Base-by-base conservation (phyloP, 306 rosid species). In the Cucurbita ficifolia region DNA sequence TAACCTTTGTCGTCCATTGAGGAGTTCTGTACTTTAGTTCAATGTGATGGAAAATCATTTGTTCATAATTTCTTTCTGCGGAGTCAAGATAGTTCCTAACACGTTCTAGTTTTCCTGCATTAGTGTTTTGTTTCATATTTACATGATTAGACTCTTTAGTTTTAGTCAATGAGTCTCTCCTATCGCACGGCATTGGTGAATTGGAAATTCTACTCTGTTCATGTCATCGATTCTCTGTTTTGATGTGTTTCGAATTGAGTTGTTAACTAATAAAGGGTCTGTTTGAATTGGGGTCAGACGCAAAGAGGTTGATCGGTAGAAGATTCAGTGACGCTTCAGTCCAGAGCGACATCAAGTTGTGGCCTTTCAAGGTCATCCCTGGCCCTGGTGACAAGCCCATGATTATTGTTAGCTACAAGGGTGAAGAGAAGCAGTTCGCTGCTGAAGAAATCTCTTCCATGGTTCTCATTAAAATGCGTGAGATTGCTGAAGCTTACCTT, bases 401-500 rank as follows among this genome's bases (percentile, higher is more conserved):
- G 88, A 87, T 87, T 38, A 74, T 36, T 0, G 92, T 87, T 52
- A 61, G 24, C 76, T 85, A 87, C 77, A 87, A 87, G 84, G 92
- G 92, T 7, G 92, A 87, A 38, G 89, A 87, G n/a, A 87, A 87
- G 81, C 80, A 76, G 21, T 87, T 87, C 19, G 87, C 87, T 0
- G 89, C 92, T 0, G 92, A 87, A 63, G 92, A 87, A 61, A 87
- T 87, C 39, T 86, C 90, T 10, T 86, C 90, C 13, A 86, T 86
- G 90, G 90, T 87, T 16, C 89, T 87, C 5, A 83, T 82, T 16
- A 87, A 87, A 75, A 87, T 87, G 92, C 92, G 92, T 40, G 92
- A 87, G 81, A 83, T 87, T 17, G 92, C 92, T 0, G 92, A 87
- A 81, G 92, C 92, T 5, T 87, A 83, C 81, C 86, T 87, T 18